phyloP scores from a whole-genome alignment of 805 yeast genomes.

The Candida fluviatilis region DNA sequence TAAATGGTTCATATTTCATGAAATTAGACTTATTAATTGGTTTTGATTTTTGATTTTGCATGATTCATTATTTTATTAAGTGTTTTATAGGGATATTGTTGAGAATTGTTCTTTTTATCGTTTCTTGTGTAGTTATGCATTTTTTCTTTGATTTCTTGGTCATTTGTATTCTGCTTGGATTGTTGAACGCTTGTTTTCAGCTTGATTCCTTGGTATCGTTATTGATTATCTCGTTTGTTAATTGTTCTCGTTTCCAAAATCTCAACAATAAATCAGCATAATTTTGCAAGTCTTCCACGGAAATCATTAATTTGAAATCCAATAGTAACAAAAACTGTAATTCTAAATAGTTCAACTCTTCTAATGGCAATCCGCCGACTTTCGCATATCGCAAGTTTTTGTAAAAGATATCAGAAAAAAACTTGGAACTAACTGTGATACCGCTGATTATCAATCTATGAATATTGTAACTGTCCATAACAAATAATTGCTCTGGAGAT shows the following conservation, averaged over 20 bases:
- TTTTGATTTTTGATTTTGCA: neutral
- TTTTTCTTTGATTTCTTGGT: neutral
- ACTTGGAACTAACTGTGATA: constrained; percentile 91
- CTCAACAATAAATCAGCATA: constrained; percentile 83
- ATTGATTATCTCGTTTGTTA: constrained; percentile 35
- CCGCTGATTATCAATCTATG: constrained; percentile 93
- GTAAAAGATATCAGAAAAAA: constrained; percentile 90
- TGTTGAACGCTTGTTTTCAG: no score
- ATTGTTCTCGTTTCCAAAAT: constrained; percentile 76
- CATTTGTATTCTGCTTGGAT: no score
- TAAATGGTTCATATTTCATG: neutral
- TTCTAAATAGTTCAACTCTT: constrained; percentile 89
- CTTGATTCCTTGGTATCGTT: constrained; percentile 6
- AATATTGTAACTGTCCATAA: constrained; percentile 93
- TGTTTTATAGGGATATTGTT: no score
- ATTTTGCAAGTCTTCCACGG: constrained; percentile 83
- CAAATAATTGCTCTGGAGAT: constrained; percentile 60
- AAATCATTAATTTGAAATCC: constrained; percentile 83
- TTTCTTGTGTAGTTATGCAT: no score
- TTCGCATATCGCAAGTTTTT: constrained; percentile 92
- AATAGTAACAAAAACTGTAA: constrained; percentile 79
- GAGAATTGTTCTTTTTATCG: no score
- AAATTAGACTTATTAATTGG: neutral
- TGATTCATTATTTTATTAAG: neutral
- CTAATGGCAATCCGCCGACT: constrained; percentile 91